These are phyloP conservation scores for Puccinia polysora DNA, from an alignment of 1,284 basidiomycete genomes.

Conservation along the genomic window DNA sequence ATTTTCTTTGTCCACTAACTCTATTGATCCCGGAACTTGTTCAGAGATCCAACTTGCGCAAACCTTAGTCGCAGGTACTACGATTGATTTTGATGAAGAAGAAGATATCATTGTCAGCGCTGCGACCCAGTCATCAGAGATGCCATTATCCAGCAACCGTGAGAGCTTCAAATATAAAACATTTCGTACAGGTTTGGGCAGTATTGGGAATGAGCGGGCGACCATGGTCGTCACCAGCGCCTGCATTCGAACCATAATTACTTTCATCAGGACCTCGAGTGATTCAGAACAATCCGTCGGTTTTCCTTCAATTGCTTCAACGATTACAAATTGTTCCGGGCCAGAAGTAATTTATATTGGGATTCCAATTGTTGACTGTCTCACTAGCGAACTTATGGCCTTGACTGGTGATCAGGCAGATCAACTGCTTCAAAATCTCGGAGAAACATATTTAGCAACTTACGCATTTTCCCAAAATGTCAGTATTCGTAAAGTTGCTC, in stretches of 20 bases:
- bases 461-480: slow-evolving; percentile 41
- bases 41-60: slow-evolving; percentile 9
- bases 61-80: slow-evolving; percentile 22
- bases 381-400: slow-evolving; percentile 13
- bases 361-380: slow-evolving; percentile 17
- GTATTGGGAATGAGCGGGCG: slow-evolving; percentile 18
- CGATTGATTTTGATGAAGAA: slow-evolving; percentile 37
- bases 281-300: not conserved
- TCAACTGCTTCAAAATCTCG: slow-evolving; percentile 36
- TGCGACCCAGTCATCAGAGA: not conserved
- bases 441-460: slow-evolving; percentile 31
- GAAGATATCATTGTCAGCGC: slow-evolving; percentile 8
- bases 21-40: not conserved
- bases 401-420: slow-evolving; percentile 21
- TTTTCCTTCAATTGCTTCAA: not conserved
- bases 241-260: slow-evolving; percentile 23
- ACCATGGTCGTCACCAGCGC: slow-evolving; percentile 5
- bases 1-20: not conserved
- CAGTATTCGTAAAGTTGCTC: slow-evolving; percentile 22
- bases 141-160: not conserved
- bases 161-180: slow-evolving; percentile 11
- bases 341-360: slow-evolving; percentile 23
- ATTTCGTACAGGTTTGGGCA: slow-evolving; percentile 24
- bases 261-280: slow-evolving; percentile 1
- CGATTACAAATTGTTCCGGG: slow-evolving; percentile 23